Conservation (phyloP, 495 filamentous ascomycete genomes). For the Parathielavia hyrcaniae region DNA sequence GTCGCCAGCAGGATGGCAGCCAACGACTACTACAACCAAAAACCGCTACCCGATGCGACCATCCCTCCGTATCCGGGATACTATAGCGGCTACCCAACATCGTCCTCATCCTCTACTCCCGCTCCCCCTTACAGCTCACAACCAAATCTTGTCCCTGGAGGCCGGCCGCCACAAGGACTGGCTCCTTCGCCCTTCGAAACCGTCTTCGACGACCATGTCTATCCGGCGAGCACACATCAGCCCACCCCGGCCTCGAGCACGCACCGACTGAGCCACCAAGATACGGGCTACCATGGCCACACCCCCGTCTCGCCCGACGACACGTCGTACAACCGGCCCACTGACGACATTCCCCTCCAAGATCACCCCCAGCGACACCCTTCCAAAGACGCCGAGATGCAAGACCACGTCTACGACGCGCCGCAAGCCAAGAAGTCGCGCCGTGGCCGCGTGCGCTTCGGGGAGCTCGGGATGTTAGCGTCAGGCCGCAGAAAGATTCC, state of each 20-base stretch:
- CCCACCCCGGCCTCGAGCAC: constrained; percentile 30
- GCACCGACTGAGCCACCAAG: constrained; percentile 45
- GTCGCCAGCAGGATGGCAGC: constrained; percentile 59
- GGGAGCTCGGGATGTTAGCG: constrained; percentile 46
- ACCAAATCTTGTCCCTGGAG: constrained; percentile 26
- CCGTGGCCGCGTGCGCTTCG: constrained; percentile 36
- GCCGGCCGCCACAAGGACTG: constrained; percentile 21
- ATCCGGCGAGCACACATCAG: constrained; percentile 46
- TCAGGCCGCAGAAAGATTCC: constrained; percentile 56
- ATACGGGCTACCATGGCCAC: constrained; percentile 52
- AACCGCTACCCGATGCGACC: constrained; percentile 36
- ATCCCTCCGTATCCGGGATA: constrained; percentile 29
- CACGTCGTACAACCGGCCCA: constrained; percentile 38
- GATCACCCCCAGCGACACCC: constrained; percentile 36
- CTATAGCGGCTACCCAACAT: constrained; percentile 39
- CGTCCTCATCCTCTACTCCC: constrained; percentile 33
- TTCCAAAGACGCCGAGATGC: constrained; percentile 39
- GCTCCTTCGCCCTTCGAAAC: constrained; percentile 44
- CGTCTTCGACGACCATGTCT: constrained; percentile 57
- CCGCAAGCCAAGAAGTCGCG: constrained; percentile 26
- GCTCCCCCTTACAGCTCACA: constrained; percentile 31
- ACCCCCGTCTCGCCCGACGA: constrained; percentile 36
- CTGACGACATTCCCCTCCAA: constrained; percentile 64
- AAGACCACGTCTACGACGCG: constrained; percentile 48
- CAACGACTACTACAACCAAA: constrained; percentile 70